Base-by-base conservation (phyloP, 768 basidiomycete genomes). In the Kwoniella newhampshirensis region DNA sequence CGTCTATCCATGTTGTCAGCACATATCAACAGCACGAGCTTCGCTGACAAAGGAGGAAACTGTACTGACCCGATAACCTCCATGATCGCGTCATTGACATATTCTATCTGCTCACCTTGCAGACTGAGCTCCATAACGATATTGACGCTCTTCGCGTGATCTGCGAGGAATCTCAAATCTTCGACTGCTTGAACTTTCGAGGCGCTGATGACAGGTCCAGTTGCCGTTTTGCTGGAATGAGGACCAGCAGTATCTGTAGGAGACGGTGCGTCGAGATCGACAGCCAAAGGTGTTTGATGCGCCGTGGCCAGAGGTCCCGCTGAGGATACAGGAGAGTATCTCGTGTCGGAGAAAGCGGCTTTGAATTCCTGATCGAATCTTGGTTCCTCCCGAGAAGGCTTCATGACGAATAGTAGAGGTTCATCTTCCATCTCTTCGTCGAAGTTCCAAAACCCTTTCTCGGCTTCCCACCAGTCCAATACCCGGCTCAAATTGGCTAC, bases 361-460 rank as follows among this genome's bases (percentile, higher is more conserved):
- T 50, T 63, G 54, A 68, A 68, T 25, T 64, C 62, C 32, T 63
- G 59, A 25, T 70, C 68, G 46, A 67, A 66, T 9, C 59, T 32
- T 5, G 62, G 54, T 40, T 89, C 88, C 35, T 86, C 87, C 18
- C 60, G 32, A 2, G 83, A 84, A 0, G 94, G 87, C 75, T 94
- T 96, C 75, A 91, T 87, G 53, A 98, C 91, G 70, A 98, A 98
- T 64, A 87, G 84, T 47, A 98, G 79, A 1, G 91, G 90, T 64
- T 97, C 94, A 54, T 90, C 87, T 72, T 88, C 85, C 67, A 91
- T 91, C 43, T 77, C 75, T 3, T 80, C 76, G 71, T 93, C 89
- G 73, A 97, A 98, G 70, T 96, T 96, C 96, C 96, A 99, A 77
- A 99, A 99, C 66, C 93, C 91, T 71, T 93, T 93, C 80, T 98